Evolutionary conservation across 352 stramenopile species (phyloP).

Genomic region (Phytophthora tentaculata): DNA sequence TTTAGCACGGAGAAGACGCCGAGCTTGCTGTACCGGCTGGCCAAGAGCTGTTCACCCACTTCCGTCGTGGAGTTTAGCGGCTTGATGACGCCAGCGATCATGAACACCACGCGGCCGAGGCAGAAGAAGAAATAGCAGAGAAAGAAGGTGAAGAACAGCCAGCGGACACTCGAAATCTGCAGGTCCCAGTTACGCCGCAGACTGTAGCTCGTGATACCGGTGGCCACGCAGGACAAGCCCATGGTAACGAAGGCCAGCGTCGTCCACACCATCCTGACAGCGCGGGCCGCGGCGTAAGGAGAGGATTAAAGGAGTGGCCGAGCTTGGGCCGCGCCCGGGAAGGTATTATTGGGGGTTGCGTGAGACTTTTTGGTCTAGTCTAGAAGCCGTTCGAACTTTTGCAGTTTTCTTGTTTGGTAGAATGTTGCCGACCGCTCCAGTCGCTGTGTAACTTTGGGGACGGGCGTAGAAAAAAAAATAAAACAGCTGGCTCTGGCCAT

Average conservation of each 20-base stretch:
- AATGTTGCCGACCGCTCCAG: conserved; percentile 13
- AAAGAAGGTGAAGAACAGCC: conserved; percentile 72
- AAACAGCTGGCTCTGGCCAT: not conserved
- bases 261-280: conserved; percentile 36
- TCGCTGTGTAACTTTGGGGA: too few species aligned
- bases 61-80: conserved; percentile 29
- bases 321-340: too few species aligned
- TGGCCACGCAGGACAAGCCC: conserved; percentile 41
- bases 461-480: not conserved
- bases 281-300: not conserved
- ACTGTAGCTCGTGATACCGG: conserved; percentile 46
- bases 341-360: conserved; percentile 9
- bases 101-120: conserved; percentile 41
- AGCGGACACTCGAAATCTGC: conserved; percentile 60
- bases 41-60: conserved; percentile 7
- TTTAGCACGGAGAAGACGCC: conserved; percentile 48
- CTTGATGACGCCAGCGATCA: conserved; percentile 35
- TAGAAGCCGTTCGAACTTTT: conserved; percentile 30
- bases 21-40: conserved; percentile 39
- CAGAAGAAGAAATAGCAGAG: conserved; percentile 47
- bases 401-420: conserved; percentile 20
- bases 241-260: conserved; percentile 36
- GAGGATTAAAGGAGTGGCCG: conserved; percentile 3
- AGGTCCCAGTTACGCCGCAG: conserved; percentile 53
- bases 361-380: conserved; percentile 16